phyloP scores from a whole-genome alignment of 2,329 filamentous ascomycete genomes.

The Alternaria ventricosa region DNA sequence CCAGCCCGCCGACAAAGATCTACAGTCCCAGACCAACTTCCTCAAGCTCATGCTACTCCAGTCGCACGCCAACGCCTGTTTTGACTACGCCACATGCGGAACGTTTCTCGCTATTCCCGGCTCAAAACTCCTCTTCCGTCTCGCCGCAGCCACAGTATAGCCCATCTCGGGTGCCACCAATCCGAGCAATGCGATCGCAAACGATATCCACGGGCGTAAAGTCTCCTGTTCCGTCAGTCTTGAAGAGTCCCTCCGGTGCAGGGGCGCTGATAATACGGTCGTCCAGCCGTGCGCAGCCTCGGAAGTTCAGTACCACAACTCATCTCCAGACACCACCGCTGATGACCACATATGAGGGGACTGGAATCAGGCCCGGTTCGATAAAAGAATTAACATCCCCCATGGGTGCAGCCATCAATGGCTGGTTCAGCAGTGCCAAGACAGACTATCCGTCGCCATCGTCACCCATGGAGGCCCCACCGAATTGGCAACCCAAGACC shows the following conservation, averaged over 20 bases:
- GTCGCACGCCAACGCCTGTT: constrained; percentile 5
- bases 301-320: constrained; percentile 11
- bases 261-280: not conserved
- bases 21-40: constrained; percentile 15
- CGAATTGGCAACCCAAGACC: constrained; percentile 17
- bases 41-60: constrained; percentile 9
- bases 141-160: constrained; percentile 1
- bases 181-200: not conserved
- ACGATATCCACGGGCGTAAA: not conserved
- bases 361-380: not conserved
- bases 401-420: constrained; percentile 22
- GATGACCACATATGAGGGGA: not conserved
- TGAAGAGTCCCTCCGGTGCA: not conserved
- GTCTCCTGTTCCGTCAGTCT: not conserved
- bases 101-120: constrained; percentile 16
- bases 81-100: constrained; percentile 9
- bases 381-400: constrained; percentile 16
- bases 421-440: constrained; percentile 14
- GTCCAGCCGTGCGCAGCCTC: not conserved
- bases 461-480: constrained; percentile 1
- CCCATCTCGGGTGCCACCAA: not conserved
- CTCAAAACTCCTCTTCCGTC: not conserved
- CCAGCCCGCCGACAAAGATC: constrained; percentile 21
- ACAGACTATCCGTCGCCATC: not conserved
- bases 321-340: constrained; percentile 5